phyloP scores from a whole-genome alignment of 352 stramenopile species.

The Paralagenidium karlingii region DNA sequence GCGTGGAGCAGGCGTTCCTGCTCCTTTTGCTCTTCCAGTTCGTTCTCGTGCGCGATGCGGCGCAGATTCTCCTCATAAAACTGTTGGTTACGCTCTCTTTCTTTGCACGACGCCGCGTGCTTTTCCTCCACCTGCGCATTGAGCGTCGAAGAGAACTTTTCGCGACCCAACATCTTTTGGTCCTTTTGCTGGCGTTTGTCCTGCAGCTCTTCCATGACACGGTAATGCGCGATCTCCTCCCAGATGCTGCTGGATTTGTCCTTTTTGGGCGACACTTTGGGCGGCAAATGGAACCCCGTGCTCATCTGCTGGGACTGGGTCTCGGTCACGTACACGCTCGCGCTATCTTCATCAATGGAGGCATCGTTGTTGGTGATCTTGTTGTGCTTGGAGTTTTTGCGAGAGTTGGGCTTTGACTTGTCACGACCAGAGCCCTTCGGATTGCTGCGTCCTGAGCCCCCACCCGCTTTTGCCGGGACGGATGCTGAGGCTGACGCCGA shows the following conservation, averaged over 20 bases:
- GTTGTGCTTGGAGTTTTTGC: not conserved
- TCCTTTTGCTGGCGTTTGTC: slow-evolving; percentile 32
- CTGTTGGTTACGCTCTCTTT: slow-evolving; percentile 25
- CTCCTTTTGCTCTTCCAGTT: slow-evolving; percentile 45
- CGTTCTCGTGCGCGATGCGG: slow-evolving; percentile 20
- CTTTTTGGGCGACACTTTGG: slow-evolving; percentile 53
- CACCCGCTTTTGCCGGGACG: no score
- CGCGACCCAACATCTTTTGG: slow-evolving; percentile 12
- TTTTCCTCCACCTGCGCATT: slow-evolving; percentile 39
- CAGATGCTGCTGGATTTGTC: slow-evolving; percentile 69
- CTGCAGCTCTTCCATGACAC: slow-evolving; percentile 46
- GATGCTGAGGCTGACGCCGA: no score
- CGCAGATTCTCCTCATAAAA: slow-evolving; percentile 40
- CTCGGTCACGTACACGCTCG: slow-evolving; percentile 57
- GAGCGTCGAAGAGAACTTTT: slow-evolving; percentile 25
- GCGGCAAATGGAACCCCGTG: slow-evolving; percentile 44
- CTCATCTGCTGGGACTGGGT: slow-evolving; percentile 58
- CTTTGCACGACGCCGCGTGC: slow-evolving; percentile 13
- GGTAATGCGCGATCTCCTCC: slow-evolving; percentile 76
- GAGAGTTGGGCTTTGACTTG: no score
- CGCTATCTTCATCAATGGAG: slow-evolving; percentile 19
- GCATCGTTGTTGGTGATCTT: not conserved
- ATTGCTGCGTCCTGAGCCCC: no score
- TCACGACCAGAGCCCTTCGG: no score
- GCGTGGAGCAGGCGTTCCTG: slow-evolving; percentile 28